phyloP scores from a whole-genome alignment of 139 green algal species.

The Limnomonas spitsbergensis region DNA sequence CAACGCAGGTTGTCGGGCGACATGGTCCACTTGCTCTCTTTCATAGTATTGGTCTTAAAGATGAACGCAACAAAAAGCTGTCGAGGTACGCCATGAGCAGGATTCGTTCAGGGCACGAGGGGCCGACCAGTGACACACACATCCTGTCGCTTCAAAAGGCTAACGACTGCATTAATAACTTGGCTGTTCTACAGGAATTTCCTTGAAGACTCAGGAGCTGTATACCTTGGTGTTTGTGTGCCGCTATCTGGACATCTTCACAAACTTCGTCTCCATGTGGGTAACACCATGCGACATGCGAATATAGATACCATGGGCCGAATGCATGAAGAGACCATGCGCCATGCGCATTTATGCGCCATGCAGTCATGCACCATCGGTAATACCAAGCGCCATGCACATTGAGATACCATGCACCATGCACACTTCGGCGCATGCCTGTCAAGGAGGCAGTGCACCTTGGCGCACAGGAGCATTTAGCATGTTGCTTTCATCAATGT shows the following conservation, averaged over 20 bases:
- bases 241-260: conserved; percentile 96
- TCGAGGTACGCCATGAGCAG: conserved; percentile 79
- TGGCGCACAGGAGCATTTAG: too few relatives aligned
- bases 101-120: too few relatives aligned
- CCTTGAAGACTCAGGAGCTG: conserved; percentile 95
- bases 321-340: neutral
- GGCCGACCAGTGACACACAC: too few relatives aligned
- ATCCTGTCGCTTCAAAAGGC: too few relatives aligned
- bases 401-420: too few relatives aligned
- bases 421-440: too few relatives aligned
- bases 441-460: too few relatives aligned
- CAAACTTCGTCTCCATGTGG: conserved; percentile 86
- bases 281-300: conserved; percentile 23
- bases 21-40: conserved; percentile 91
- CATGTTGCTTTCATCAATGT: too few relatives aligned
- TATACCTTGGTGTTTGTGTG: conserved; percentile 94
- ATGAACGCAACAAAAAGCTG: conserved; percentile 91
- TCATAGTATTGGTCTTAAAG: conserved; percentile 94
- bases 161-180: too few relatives aligned
- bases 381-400: too few relatives aligned
- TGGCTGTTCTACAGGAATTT: conserved; percentile 73
- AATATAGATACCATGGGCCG: neutral
- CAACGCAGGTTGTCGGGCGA: conserved; percentile 77
- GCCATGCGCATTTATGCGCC: neutral
- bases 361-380: neutral